Evolutionary conservation across 768 basidiomycete species (phyloP).

Genomic region (Leccinum boreale): DNA sequence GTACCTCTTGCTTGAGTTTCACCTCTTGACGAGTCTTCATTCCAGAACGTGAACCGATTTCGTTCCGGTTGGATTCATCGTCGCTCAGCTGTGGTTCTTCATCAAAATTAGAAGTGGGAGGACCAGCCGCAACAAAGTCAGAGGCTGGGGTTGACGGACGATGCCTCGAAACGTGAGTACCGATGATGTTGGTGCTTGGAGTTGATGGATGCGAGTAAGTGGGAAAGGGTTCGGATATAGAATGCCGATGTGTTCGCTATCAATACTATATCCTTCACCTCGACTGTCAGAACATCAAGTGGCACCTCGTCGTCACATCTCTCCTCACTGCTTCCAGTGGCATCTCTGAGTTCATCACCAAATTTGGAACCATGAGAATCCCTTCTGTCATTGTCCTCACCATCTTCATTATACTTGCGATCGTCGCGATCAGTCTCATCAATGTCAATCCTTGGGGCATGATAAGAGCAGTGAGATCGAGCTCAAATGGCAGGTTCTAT

Average conservation of each 20-base stretch:
- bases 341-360: not conserved
- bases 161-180: not conserved
- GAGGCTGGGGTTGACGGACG: not conserved
- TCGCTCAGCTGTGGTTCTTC: not conserved
- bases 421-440: not conserved
- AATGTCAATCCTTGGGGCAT: not conserved
- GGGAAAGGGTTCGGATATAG: not conserved
- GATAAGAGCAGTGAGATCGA: not conserved
- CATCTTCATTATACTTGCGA: not conserved
- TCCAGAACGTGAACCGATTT: too few species aligned
- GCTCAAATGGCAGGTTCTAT: not conserved
- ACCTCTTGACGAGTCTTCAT: not conserved
- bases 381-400: not conserved
- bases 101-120: not conserved
- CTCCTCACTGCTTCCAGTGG: not conserved
- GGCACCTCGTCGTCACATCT: not conserved
- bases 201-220: not conserved
- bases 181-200: not conserved
- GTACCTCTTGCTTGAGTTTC: not conserved
- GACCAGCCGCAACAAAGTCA: not conserved
- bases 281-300: not conserved
- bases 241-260: too few species aligned
- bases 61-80: too few species aligned
- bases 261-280: not conserved
- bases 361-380: not conserved